Conservation (phyloP, 169 alveolate species). For the Plasmodium vinckei region DNA sequence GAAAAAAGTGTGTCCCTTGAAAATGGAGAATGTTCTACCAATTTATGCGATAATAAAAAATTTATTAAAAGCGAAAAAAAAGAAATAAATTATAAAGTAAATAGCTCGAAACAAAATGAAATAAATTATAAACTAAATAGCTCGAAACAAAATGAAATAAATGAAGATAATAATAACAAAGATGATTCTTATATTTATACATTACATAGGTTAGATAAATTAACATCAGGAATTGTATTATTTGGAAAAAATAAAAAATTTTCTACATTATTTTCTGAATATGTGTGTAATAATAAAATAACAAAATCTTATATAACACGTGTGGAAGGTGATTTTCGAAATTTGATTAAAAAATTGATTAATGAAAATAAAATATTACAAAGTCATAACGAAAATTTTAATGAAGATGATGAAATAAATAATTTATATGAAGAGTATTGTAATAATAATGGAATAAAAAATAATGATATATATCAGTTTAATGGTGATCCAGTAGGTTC, state of each 20-base stretch:
- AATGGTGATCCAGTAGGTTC: constrained; percentile 5
- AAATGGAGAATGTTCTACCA: too few species aligned
- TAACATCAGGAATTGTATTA: constrained; percentile 84
- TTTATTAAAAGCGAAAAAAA: background rate
- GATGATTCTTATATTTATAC: constrained; percentile 75
- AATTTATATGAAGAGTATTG: background rate
- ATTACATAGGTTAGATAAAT: constrained; percentile 84
- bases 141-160: background rate
- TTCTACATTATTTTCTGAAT: constrained; percentile 79
- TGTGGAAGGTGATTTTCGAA: constrained; percentile 83
- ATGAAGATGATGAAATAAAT: constrained; percentile 8
- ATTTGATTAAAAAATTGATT: constrained; percentile 21
- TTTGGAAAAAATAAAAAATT: constrained; percentile 81
- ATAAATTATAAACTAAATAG: background rate
- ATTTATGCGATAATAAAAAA: background rate
- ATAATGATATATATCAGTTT: background rate
- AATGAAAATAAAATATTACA: constrained; percentile 14
- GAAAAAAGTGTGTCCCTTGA: background rate
- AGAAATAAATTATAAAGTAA: background rate
- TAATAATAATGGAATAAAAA: background rate
- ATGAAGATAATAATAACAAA: background rate
- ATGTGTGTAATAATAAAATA: constrained; percentile 70
- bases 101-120: background rate
- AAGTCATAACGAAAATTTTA: background rate
- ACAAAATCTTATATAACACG: constrained; percentile 83